Evolutionary conservation across 2,329 filamentous ascomycete genomes (phyloP).

Genomic region (Elsinoe australis): DNA sequence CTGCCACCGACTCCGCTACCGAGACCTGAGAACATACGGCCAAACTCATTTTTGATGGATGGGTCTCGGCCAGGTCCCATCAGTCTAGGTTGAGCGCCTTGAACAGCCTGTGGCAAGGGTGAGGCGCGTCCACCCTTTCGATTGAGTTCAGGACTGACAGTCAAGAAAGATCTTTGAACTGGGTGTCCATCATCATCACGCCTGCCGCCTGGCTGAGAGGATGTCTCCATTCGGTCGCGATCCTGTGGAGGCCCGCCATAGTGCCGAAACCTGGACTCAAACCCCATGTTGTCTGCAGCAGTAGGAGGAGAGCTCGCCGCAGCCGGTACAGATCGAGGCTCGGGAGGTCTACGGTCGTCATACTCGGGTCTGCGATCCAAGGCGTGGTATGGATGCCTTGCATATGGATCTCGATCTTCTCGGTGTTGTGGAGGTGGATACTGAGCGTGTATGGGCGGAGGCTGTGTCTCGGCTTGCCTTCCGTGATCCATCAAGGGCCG

Average conservation of each 20-base stretch:
- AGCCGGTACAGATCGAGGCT: conserved; percentile 3
- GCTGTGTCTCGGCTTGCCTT: conserved; percentile 9
- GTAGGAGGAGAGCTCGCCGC: conserved; percentile 7
- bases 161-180: conserved; percentile 57
- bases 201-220: conserved; percentile 1
- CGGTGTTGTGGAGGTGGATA: conserved; percentile 5
- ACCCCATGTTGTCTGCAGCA: conserved; percentile 3
- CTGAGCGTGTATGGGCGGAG: background rate
- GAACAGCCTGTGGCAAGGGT: conserved; percentile 84
- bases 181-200: conserved; percentile 26
- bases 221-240: conserved; percentile 6
- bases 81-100: conserved; percentile 77
- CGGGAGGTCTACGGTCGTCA: conserved; percentile 3
- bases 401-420: conserved; percentile 3
- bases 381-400: background rate
- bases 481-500: conserved; percentile 3
- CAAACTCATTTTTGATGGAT: conserved; percentile 89
- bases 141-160: conserved; percentile 62
- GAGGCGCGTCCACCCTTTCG: conserved; percentile 78
- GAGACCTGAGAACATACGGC: conserved; percentile 91
- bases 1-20: conserved; percentile 56
- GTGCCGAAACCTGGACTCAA: conserved; percentile 16
- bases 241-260: conserved; percentile 11
- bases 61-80: conserved; percentile 73
- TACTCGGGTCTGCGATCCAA: conserved; percentile 11